Conservation (phyloP, 2,329 filamentous ascomycete species). For the Paradendryphiella salina region DNA sequence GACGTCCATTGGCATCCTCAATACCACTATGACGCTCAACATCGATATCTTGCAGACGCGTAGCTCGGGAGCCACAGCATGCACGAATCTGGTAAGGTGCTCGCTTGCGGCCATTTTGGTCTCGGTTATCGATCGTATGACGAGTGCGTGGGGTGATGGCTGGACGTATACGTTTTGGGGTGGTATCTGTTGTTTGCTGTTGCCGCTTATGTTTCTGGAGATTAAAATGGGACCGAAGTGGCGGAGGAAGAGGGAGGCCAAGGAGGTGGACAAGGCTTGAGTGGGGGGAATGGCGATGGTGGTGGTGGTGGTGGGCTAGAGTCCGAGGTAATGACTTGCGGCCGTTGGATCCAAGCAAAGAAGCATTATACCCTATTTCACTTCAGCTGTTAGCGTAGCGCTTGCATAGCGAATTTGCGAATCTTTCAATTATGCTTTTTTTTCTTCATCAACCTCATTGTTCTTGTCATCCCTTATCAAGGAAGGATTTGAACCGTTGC, state of each 20-base stretch:
- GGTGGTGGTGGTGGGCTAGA: too few species aligned
- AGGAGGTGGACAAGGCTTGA: conserved; percentile 17
- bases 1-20: conserved; percentile 35
- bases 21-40: conserved; percentile 38
- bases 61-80: conserved; percentile 34
- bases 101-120: conserved; percentile 32
- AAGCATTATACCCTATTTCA: conserved; percentile 10
- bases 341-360: neutral
- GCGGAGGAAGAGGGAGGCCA: conserved; percentile 25
- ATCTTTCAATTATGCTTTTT: neutral
- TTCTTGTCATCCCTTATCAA: neutral
- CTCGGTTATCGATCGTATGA: conserved; percentile 33
- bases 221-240: conserved; percentile 33
- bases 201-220: conserved; percentile 37
- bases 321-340: neutral
- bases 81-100: conserved; percentile 34
- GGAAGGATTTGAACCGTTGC: too few species aligned
- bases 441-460: neutral
- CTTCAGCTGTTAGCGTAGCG: conserved; percentile 1
- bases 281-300: too few species aligned
- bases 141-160: conserved; percentile 23
- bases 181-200: conserved; percentile 24
- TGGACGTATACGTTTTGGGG: conserved; percentile 39
- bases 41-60: conserved; percentile 35
- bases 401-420: neutral